Evolutionary conservation across 73 alveolate genomes (phyloP).

Genomic region (Blepharisma stoltei): DNA sequence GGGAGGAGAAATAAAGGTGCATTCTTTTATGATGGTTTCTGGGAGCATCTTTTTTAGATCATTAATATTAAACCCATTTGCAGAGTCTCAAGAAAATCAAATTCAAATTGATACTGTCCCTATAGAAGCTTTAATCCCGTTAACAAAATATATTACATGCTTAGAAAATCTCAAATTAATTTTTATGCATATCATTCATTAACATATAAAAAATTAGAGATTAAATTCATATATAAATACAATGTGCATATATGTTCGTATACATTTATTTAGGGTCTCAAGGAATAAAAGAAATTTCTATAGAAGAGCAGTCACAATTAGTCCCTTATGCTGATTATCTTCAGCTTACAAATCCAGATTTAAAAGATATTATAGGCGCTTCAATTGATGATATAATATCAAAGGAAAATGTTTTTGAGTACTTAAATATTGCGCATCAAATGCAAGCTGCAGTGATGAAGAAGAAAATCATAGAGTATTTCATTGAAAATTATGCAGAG

Average conservation of each 20-base stretch:
- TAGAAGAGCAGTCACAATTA: neutral
- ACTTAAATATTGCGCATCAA: neutral
- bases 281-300: neutral
- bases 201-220: too few relatives aligned
- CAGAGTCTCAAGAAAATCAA: too few relatives aligned
- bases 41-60: neutral
- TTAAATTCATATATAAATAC: too few relatives aligned
- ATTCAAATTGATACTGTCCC: neutral
- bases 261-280: conserved; percentile 8
- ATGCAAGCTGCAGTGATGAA: neutral
- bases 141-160: too few relatives aligned
- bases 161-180: too few relatives aligned
- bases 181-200: too few relatives aligned
- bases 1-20: neutral
- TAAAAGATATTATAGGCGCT: conserved; percentile 6
- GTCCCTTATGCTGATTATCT: conserved; percentile 7
- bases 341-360: neutral
- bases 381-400: neutral
- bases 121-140: neutral
- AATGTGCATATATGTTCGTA: too few relatives aligned
- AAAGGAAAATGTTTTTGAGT: conserved; percentile 13
- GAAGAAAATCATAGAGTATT: neutral
- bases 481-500: conserved; percentile 9
- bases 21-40: neutral
- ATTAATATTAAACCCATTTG: neutral